Evolutionary conservation across 1,139 yeast genomes (phyloP).

Genomic region (Eremothecium cymbalariae): DNA sequence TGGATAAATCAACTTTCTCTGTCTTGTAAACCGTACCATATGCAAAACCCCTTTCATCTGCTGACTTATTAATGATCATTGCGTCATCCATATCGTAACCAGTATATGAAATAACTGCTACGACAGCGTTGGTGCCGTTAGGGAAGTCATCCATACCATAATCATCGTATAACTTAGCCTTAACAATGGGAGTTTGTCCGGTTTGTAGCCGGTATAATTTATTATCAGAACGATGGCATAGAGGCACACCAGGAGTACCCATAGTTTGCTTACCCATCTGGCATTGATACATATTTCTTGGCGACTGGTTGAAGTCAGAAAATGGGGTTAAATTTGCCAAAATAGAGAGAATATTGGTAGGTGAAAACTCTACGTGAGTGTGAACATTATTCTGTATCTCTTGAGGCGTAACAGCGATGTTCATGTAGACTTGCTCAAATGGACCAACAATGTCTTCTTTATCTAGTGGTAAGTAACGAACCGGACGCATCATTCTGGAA

Average conservation of each 20-base stretch:
- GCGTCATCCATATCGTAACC: constrained; percentile 99
- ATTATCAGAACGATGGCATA: constrained; percentile 88
- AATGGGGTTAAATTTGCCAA: constrained; percentile 95
- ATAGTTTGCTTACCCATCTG: constrained; percentile 99
- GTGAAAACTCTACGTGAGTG: constrained; percentile 88
- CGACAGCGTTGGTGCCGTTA: constrained; percentile 96
- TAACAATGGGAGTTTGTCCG: constrained; percentile 96
- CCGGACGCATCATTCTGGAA: constrained; percentile 95
- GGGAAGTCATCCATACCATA: constrained; percentile 99
- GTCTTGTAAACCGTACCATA: constrained; percentile 95
- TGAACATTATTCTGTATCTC: constrained; percentile 80
- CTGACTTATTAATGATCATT: constrained; percentile 94
- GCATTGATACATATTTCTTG: constrained; percentile 99
- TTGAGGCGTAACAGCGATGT: constrained; percentile 88
- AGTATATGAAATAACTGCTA: constrained; percentile 96
- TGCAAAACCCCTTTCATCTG: constrained; percentile 96
- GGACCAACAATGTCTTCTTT: constrained; percentile 90
- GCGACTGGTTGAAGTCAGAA: constrained; percentile 97
- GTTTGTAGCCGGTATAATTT: constrained; percentile 85
- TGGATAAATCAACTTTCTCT: constrained; percentile 77
- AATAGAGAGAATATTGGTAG: constrained; percentile 88
- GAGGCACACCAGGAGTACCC: constrained; percentile 99
- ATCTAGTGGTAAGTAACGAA: constrained; percentile 75
- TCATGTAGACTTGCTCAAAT: constrained; percentile 95
- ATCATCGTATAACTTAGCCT: constrained; percentile 87